Conservation (phyloP, 805 yeast genomes). For the Yamadazyma sp. region DNA sequence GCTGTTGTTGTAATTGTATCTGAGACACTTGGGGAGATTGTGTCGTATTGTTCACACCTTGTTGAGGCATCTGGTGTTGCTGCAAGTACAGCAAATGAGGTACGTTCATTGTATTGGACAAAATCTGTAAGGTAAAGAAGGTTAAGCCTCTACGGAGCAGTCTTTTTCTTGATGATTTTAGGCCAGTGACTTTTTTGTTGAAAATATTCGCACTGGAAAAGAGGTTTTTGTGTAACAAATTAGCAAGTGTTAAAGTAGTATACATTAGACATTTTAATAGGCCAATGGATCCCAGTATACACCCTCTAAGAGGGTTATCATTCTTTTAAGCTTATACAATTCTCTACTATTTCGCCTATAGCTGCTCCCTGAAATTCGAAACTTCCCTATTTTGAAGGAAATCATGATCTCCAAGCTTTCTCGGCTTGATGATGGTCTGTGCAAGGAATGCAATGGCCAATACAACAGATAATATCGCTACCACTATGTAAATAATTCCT, state of each 20-base stretch:
- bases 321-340: too few relatives aligned
- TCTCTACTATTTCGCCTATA: slow-evolving; percentile 18
- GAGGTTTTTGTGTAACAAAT: slow-evolving; percentile 3
- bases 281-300: too few relatives aligned
- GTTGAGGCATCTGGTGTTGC: slow-evolving; percentile 25
- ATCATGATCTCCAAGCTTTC: slow-evolving; percentile 79
- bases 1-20: slow-evolving; percentile 27
- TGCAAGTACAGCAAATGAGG: slow-evolving; percentile 46
- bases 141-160: too few relatives aligned
- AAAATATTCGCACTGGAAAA: slow-evolving; percentile 9
- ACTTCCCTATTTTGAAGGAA: slow-evolving; percentile 37
- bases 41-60: slow-evolving; percentile 22
- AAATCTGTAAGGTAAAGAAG: too few relatives aligned
- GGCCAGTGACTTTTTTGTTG: too few relatives aligned
- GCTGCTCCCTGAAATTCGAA: slow-evolving; percentile 27
- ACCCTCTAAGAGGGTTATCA: too few relatives aligned
- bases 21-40: slow-evolving; percentile 37
- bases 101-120: slow-evolving; percentile 42
- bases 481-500: slow-evolving; percentile 82
- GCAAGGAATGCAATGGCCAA: slow-evolving; percentile 75
- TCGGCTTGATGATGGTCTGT: slow-evolving; percentile 82
- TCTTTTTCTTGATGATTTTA: too few relatives aligned
- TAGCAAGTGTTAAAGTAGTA: neutral
- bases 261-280: too few relatives aligned
- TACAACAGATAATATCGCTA: slow-evolving; percentile 72